phyloP scores from a whole-genome alignment of 1,284 basidiomycete genomes.

The Malassezia pachydermatis region DNA sequence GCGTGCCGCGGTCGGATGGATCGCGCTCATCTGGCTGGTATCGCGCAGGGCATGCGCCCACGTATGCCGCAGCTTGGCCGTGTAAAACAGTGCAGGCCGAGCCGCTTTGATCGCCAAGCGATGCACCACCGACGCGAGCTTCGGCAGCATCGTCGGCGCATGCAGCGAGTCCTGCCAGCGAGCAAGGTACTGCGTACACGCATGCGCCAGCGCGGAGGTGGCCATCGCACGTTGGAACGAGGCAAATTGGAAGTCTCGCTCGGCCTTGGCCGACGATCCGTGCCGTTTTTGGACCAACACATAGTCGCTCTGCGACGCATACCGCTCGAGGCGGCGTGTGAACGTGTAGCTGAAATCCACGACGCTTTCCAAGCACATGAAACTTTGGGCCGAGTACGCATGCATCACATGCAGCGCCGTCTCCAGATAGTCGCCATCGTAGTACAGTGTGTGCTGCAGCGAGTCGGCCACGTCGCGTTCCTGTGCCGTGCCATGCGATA shows the following conservation, averaged over 20 bases:
- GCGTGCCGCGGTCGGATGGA: slow-evolving; percentile 17
- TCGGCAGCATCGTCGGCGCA: slow-evolving; percentile 29
- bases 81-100: slow-evolving; percentile 32
- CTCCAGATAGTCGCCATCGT: slow-evolving; percentile 38
- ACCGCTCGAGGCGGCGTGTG: slow-evolving; percentile 42
- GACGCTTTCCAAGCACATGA: slow-evolving; percentile 37
- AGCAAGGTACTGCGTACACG: slow-evolving; percentile 32
- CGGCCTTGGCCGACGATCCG: slow-evolving; percentile 22
- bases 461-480: slow-evolving; percentile 36
- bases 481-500: slow-evolving; percentile 26
- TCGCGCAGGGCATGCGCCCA: slow-evolving; percentile 26
- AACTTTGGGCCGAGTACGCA: slow-evolving; percentile 38
- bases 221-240: slow-evolving; percentile 39
- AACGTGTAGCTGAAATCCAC: slow-evolving; percentile 37
- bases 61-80: slow-evolving; percentile 19
- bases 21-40: slow-evolving; percentile 20
- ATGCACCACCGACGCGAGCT: slow-evolving; percentile 38
- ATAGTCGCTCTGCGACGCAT: slow-evolving; percentile 34
- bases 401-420: slow-evolving; percentile 31
- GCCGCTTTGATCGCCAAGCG: slow-evolving; percentile 37
- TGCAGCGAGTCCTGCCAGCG: slow-evolving; percentile 36
- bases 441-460: slow-evolving; percentile 42
- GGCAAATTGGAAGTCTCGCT: slow-evolving; percentile 41
- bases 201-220: slow-evolving; percentile 31
- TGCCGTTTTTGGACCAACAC: slow-evolving; percentile 37